Conservation (phyloP, 306 rosid genomes). For the Castanospermum australe region DNA sequence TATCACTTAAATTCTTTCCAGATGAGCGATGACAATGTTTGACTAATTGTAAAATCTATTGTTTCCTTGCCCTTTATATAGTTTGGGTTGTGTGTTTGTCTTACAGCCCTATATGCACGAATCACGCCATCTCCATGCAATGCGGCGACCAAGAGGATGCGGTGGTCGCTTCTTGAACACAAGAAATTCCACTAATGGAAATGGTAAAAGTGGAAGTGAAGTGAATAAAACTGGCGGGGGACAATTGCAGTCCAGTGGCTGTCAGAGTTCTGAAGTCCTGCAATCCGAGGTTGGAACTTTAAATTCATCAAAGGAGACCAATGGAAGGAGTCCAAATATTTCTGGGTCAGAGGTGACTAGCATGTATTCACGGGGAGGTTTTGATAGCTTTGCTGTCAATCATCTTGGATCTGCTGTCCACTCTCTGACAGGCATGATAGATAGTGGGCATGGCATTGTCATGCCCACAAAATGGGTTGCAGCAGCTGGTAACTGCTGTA, state of each 20-base stretch:
- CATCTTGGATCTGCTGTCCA: conserved; percentile 42
- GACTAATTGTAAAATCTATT: not conserved
- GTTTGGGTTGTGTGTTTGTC: conserved; percentile 6
- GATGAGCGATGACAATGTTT: not conserved
- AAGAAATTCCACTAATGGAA: conserved; percentile 30
- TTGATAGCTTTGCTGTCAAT: conserved; percentile 40
- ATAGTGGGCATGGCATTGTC: conserved; percentile 39
- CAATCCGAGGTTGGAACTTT: conserved; percentile 59
- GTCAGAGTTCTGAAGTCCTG: conserved; percentile 58
- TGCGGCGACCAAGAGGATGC: conserved; percentile 79
- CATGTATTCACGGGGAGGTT: conserved; percentile 43
- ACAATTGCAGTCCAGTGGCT: conserved; percentile 38
- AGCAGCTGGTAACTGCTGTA: conserved; percentile 57
- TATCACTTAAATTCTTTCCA: not conserved
- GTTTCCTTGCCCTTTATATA: not conserved
- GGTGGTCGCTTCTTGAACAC: conserved; percentile 87
- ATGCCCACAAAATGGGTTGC: conserved; percentile 62
- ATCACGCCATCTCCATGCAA: conserved; percentile 85
- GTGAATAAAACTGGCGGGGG: conserved; percentile 15
- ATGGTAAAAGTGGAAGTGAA: conserved; percentile 26
- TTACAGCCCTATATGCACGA: conserved; percentile 84
- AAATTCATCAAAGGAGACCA: conserved; percentile 55
- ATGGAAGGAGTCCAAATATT: conserved; percentile 45
- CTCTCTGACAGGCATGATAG: conserved; percentile 46
- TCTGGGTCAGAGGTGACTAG: conserved; percentile 70